A percentile compares a stretch with the other conserved stretches of the same genome.
phyloP scores from a whole-genome alignment of 1,284 basidiomycete genomes.

The Grifola frondosa region DNA sequence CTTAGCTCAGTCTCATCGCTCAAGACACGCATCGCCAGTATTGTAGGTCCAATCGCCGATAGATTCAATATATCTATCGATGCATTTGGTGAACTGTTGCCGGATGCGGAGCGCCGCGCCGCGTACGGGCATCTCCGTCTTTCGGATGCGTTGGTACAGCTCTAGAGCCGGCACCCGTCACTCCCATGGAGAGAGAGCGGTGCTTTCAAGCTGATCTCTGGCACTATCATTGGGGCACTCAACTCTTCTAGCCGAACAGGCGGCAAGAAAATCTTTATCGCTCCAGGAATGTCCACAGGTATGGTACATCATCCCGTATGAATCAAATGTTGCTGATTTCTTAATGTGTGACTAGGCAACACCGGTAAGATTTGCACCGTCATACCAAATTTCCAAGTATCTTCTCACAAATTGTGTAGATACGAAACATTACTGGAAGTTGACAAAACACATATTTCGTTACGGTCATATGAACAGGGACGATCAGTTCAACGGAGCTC shows the following conservation, averaged over 20 bases:
- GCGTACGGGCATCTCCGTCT: conserved; percentile 32
- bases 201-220: conserved; percentile 49
- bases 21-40: conserved; percentile 37
- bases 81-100: conserved; percentile 43
- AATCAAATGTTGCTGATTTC: not conserved
- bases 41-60: conserved; percentile 43
- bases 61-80: conserved; percentile 52
- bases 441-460: conserved; percentile 48
- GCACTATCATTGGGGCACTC: conserved; percentile 45
- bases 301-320: not conserved
- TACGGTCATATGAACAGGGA: conserved; percentile 39
- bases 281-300: conserved; percentile 25
- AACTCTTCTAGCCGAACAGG: conserved; percentile 34
- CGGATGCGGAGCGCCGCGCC: conserved; percentile 12
- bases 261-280: conserved; percentile 28
- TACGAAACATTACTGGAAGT: conserved; percentile 48
- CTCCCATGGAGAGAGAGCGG: conserved; percentile 45
- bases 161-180: conserved; percentile 54
- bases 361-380: conserved; percentile 1
- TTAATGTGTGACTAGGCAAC: conserved; percentile 10
- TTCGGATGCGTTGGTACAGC: conserved; percentile 42
- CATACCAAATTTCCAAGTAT: not conserved
- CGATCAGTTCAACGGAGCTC: conserved; percentile 41
- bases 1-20: conserved; percentile 45
- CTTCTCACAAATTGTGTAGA: conserved; percentile 29